Base-by-base conservation (phyloP, 768 basidiomycete species). In the Lyophyllum shimeji region DNA sequence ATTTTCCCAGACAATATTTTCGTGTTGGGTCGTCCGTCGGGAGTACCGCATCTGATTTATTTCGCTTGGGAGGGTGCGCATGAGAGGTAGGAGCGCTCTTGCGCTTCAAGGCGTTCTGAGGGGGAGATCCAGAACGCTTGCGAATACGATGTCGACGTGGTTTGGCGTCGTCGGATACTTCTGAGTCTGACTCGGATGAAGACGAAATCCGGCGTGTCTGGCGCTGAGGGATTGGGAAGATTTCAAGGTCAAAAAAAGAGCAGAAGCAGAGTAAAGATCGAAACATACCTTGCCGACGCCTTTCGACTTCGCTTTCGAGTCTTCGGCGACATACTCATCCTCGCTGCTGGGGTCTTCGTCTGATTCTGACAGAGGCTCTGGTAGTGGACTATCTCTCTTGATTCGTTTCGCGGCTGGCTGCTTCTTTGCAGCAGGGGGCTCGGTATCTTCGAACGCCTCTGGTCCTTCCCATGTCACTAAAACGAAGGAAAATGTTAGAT, bases 1-100 rank as follows among this genome's bases (percentile, higher is more conserved):
- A 71, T 70, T 92, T 92, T 13, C 81, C 80, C 47, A 90, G 75
- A 68, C 92, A 94, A 61, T 92, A 93, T 66, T 86, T 91, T 59
- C 92, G 79, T 0, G 83, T 79, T 8, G 89, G 83, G 63, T 94
- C 91, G n/a, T 86, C 86, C 6, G 73, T 69, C 0, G 76, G 70
- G n/a, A 65, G 62, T 20, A 70, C 25, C 12, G 73, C 71, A 37
- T 69, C 68, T 27, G 75, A 71, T 27, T 77, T 76, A 61, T 76
- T 81, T 64, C 80, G 76, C 65, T 85, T 85, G 13, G 78, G 66
- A 17, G 78, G 63, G 7, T 75, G 76, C 9, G 75, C 69, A 40
- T 74, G 67, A 2, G 72, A 66, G 1, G 72, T 66, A 2, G 66
- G 62, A n/a, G 71, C 66, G 11, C 71, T 76, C 65, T 86, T 87